These are phyloP conservation scores for Sporisorium scitamineum DNA, from an alignment of 1,284 basidiomycete species.

Conservation along the genomic window DNA sequence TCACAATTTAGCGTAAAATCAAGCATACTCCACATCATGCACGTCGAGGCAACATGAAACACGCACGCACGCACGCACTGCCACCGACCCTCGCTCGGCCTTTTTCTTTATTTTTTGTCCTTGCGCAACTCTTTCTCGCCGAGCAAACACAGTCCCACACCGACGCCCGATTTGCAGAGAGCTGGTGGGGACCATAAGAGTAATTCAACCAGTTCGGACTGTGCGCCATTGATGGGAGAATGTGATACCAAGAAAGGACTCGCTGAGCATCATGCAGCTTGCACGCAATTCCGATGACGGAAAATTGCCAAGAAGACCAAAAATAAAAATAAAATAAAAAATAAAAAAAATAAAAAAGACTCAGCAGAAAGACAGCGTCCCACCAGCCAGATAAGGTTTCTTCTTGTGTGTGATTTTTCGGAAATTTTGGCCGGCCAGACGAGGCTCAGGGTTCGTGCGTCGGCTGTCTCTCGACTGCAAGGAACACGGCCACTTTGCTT, in stretches of 20 bases:
- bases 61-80: slow-evolving; percentile 3
- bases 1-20: neutral
- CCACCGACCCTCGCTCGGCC: neutral
- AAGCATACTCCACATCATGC: slow-evolving; percentile 9
- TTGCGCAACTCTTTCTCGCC: neutral
- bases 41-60: neutral
- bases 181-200: neutral
- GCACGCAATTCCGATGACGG: slow-evolving; percentile 2
- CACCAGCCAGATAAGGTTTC: slow-evolving; percentile 5
- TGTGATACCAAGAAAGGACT: neutral
- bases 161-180: neutral
- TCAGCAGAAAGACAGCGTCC: neutral
- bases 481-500: neutral
- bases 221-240: neutral
- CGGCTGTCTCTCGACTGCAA: neutral
- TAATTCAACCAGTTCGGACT: neutral
- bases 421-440: neutral
- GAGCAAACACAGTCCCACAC: neutral
- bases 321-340: no score
- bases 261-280: no score
- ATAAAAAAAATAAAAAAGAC: neutral
- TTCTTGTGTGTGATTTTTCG: neutral
- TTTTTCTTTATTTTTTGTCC: neutral
- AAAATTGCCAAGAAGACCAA: no score
- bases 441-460: slow-evolving; percentile 2